phyloP scores from a whole-genome alignment of 345 rosid genomes.

The Moringa oleifera region DNA sequence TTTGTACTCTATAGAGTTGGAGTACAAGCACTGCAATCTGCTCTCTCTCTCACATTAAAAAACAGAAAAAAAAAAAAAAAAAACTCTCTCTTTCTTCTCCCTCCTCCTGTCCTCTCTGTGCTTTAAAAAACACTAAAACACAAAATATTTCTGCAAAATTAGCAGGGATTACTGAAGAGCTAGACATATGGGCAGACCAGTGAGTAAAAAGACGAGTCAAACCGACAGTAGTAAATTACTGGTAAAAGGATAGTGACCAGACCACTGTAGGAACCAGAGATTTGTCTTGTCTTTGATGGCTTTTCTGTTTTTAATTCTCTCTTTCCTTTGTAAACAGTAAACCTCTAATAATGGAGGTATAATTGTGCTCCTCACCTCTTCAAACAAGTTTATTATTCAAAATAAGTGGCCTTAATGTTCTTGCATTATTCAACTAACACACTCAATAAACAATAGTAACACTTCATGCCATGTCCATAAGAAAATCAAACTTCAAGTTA shows the following conservation, averaged over 20 bases:
- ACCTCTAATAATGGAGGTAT: conserved; percentile 8
- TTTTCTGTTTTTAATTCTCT: not conserved
- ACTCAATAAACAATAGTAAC: too few species aligned
- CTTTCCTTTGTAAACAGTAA: not conserved
- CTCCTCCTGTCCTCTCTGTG: too few species aligned
- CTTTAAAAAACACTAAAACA: too few species aligned
- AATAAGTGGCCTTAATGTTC: too few species aligned
- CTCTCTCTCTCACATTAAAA: not conserved
- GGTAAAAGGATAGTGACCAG: conserved; percentile 23
- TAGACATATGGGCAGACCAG: conserved; percentile 7
- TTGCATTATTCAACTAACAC: too few species aligned
- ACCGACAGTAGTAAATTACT: conserved; percentile 16
- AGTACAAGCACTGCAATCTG: not conserved
- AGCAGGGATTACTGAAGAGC: not conserved
- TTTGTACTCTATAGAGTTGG: not conserved
- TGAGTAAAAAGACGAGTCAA: conserved; percentile 54
- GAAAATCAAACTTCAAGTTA: too few species aligned
- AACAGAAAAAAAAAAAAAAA: too few species aligned
- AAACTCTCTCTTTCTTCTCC: too few species aligned
- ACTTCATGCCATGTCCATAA: too few species aligned
- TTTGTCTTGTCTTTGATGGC: not conserved
- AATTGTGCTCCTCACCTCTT: conserved; percentile 10
- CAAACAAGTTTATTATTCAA: too few species aligned
- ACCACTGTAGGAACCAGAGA: conserved; percentile 9
- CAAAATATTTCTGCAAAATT: too few species aligned